phyloP scores from a whole-genome alignment of 2,329 filamentous ascomycete species.

The Cordyceps javanica region DNA sequence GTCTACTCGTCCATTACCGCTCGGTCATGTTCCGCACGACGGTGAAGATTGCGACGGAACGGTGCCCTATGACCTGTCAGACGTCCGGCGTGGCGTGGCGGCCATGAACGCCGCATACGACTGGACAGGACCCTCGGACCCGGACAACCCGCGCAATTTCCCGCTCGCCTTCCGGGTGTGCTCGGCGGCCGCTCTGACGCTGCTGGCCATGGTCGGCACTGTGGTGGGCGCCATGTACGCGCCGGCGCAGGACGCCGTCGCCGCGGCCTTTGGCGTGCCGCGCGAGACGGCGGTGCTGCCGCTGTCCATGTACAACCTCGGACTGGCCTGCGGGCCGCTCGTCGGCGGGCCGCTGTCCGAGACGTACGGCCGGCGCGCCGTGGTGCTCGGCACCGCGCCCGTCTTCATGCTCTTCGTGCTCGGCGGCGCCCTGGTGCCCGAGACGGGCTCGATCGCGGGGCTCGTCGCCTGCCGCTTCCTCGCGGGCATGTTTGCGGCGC shows the following conservation, averaged over 20 bases:
- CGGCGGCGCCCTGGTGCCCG: constrained; percentile 49
- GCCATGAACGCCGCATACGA: constrained; percentile 23
- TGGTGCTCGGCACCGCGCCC: constrained; percentile 46
- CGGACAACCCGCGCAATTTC: constrained; percentile 79
- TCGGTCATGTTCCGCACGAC: background rate
- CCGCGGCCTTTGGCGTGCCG: constrained; percentile 16
- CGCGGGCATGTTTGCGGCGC: constrained; percentile 55
- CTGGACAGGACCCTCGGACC: constrained; percentile 49
- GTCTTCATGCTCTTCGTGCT: constrained; percentile 69
- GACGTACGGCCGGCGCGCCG: constrained; percentile 53
- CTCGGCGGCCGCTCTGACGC: constrained; percentile 67
- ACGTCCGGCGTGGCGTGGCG: constrained; percentile 16
- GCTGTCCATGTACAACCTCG: constrained; percentile 23
- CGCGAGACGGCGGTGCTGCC: constrained; percentile 20
- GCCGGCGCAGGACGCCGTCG: constrained; percentile 21
- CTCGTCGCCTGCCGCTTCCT: constrained; percentile 69
- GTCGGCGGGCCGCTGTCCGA: constrained; percentile 71
- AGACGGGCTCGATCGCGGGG: constrained; percentile 60
- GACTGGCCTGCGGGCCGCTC: constrained; percentile 47
- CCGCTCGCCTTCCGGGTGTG: constrained; percentile 67
- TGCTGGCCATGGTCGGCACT: constrained; percentile 54
- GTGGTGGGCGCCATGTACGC: constrained; percentile 27
- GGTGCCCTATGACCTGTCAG: background rate
- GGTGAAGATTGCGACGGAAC: background rate
- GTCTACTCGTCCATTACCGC: background rate